Conservation (phyloP, 768 basidiomycete genomes). For the Lactarius hengduanensis region DNA sequence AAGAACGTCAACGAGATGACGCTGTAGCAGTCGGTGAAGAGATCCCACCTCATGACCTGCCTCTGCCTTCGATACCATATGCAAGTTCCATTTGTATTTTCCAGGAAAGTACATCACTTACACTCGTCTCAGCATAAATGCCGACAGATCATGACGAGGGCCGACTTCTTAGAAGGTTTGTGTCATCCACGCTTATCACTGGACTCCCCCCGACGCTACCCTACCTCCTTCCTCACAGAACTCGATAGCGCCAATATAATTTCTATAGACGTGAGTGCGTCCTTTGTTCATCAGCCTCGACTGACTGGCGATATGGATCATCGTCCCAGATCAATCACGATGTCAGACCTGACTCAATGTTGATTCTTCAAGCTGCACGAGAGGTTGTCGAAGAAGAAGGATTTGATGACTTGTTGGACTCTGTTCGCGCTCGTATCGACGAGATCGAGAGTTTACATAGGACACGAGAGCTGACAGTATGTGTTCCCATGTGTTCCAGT, state of each 20-base stretch:
- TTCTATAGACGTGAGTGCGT: conserved; percentile 72
- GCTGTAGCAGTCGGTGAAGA: conserved; percentile 40
- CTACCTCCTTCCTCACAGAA: conserved; percentile 37
- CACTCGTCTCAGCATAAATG: conserved; percentile 52
- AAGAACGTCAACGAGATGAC: conserved; percentile 45
- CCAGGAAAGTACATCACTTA: background rate
- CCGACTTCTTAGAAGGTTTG: conserved; percentile 78
- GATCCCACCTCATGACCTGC: conserved; percentile 43
- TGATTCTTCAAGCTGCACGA: conserved; percentile 69
- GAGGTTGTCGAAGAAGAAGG: conserved; percentile 70
- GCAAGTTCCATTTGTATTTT: conserved; percentile 37
- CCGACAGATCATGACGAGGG: conserved; percentile 78
- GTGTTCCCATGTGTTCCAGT: conserved; percentile 7
- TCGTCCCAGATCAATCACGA: conserved; percentile 63
- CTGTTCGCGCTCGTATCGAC: conserved; percentile 73
- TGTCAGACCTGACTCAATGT: conserved; percentile 77
- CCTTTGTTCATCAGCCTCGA: background rate
- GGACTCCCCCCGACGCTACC: background rate
- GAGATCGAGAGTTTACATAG: conserved; percentile 85
- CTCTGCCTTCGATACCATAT: conserved; percentile 63
- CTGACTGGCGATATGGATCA: background rate
- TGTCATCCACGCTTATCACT: conserved; percentile 13
- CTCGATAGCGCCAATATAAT: conserved; percentile 73
- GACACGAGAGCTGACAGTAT: conserved; percentile 71
- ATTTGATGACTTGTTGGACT: conserved; percentile 75